Evolutionary conservation across 2,329 filamentous ascomycete species (phyloP), one percentile per base, ranked within the genome.

Genomic region (Gliomastix tumulicola): DNA sequence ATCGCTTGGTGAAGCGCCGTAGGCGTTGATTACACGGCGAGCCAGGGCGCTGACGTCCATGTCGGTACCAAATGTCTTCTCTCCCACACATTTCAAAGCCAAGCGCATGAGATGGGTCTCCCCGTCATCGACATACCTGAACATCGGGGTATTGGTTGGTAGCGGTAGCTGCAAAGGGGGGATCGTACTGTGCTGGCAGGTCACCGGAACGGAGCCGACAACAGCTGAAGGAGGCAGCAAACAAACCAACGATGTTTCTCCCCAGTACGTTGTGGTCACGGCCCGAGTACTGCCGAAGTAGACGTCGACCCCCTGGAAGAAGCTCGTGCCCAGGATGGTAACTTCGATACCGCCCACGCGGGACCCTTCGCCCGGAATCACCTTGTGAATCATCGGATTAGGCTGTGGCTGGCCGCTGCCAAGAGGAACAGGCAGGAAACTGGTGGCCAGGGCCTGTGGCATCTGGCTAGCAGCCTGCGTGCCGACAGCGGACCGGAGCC

Each of bases 301-400:
- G 37, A 95, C 85, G 43, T 89, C 84, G 43, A 94, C 71, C 2
- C 59, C 84, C 42, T 74, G 82, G 44, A 79, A 82, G 55, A 95
- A 94, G 12, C 82, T 79, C 44, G 80, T 84, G 15, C 89, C 88
- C 8, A 94, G 68, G 38, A 92, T 76, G 0, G 86, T 90, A 4
- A 95, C 87, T 56, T 96, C 88, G 36, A 87, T 88, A 30, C 88
- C 88, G 41, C 88, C 88, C 23, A 77, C 78, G 40, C 81, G 85
- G 7, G 88, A 85, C 0, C 88, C 88, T 56, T 94, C 85, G 21
- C 74, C 74, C 1, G 89, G 88, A 23, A 92, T 86, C 42, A 95
- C 72, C 55, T 89, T 90, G 54, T 87, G 82, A 17, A 94, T 90
- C 15, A 82, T 76, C 3, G 74, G 66, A 10, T 60, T 54, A 2